A percentile compares a stretch with the other conserved stretches of the same genome.
Conservation (phyloP, 1,284 basidiomycete species). For the Marasmius sp. region DNA sequence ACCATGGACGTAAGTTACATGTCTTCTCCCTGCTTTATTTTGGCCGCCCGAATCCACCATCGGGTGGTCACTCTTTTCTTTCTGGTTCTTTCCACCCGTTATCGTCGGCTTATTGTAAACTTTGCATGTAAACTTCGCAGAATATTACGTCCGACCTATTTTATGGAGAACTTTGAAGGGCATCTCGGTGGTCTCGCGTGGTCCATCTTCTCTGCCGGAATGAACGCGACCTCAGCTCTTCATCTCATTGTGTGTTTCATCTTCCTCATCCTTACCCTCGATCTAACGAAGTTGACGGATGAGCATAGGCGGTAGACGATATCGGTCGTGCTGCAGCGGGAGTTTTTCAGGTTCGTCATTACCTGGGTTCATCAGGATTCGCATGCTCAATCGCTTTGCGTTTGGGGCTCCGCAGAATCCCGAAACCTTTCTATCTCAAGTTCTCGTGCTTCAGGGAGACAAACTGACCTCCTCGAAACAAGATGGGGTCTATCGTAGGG, state of each 20-base stretch:
- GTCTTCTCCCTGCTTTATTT: no score
- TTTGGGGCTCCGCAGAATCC: conserved; percentile 21
- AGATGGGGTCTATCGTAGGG: conserved; percentile 29
- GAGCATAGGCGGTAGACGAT: conserved; percentile 30
- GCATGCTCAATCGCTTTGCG: no score
- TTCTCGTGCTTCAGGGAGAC: conserved; percentile 32
- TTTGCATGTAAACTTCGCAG: conserved; percentile 15
- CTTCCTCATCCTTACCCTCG: background rate
- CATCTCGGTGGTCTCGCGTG: conserved; percentile 34
- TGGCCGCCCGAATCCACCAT: no score
- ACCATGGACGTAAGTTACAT: conserved; percentile 36
- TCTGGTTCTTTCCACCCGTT: no score
- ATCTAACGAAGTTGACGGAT: background rate
- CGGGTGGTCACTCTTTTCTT: no score
- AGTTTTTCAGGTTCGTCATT: conserved; percentile 28
- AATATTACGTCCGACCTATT: conserved; percentile 31
- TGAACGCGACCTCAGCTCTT: conserved; percentile 31
- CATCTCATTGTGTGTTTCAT: conserved; percentile 33
- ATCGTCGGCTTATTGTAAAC: background rate
- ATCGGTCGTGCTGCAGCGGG: conserved; percentile 37
- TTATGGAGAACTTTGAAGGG: conserved; percentile 43
- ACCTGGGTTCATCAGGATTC: background rate
- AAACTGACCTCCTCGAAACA: conserved; percentile 28
- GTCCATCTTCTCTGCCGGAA: conserved; percentile 30
- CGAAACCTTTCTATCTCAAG: conserved; percentile 21